A percentile compares a stretch with the other conserved stretches of the same genome.
Conservation (phyloP, 345 rosid species). For the Ricinus communis region DNA sequence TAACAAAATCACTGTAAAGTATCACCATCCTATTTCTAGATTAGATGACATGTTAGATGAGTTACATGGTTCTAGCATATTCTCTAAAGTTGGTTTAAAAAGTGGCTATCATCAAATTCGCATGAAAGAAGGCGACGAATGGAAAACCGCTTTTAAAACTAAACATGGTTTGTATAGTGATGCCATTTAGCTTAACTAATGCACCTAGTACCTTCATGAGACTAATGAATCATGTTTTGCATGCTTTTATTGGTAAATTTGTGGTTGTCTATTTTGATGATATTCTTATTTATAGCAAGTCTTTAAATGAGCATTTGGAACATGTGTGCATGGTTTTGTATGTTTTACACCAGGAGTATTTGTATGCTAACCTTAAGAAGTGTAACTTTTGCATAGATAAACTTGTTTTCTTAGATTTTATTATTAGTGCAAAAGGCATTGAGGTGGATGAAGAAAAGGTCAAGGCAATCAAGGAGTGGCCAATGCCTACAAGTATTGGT, state of each 20-base stretch:
- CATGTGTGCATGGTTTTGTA: background rate
- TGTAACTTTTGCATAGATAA: background rate
- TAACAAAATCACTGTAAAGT: too few species aligned
- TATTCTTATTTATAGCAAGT: too few species aligned
- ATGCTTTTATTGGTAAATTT: too few species aligned
- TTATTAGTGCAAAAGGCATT: background rate
- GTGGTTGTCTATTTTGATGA: too few species aligned
- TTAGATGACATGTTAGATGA: too few species aligned
- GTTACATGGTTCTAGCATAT: too few species aligned
- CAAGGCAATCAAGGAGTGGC: background rate
- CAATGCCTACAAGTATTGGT: background rate
- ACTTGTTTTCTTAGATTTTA: background rate
- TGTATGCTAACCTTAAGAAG: background rate
- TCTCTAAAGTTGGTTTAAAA: too few species aligned
- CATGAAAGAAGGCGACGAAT: background rate
- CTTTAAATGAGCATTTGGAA: background rate
- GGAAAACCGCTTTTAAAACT: background rate
- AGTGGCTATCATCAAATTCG: too few species aligned
- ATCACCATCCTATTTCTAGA: too few species aligned
- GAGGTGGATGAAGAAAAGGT: background rate
- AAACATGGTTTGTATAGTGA: background rate
- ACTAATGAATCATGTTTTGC: too few species aligned
- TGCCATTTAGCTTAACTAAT: background rate
- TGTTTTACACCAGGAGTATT: background rate
- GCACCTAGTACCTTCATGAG: background rate